Evolutionary conservation across 371 early-diverging fungal species (phyloP), one percentile per base, ranked within the genome.

Genomic region (Syncephalis fuscata): DNA sequence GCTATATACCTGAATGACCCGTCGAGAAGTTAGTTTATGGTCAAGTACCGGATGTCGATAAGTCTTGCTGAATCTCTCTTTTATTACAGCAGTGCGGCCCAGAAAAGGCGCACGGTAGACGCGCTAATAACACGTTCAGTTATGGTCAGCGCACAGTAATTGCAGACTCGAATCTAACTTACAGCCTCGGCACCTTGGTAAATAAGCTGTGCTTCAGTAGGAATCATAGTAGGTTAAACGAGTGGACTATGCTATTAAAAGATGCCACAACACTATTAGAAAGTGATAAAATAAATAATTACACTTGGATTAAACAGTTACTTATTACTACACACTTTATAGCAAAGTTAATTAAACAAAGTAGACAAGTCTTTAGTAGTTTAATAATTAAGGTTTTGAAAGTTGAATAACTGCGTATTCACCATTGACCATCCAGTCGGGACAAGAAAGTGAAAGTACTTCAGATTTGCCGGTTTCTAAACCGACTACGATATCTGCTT

Each of bases 1-100:
- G 17, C 21, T 3, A 37, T 39, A 27, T 40, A 32, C 78, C 64
- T 83, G 89, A 11, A 71, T 60, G 15, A 91, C 79, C 21, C 92
- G 73, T 40, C 76, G 59, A 2, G 70, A 52, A 0, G 89, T 91
- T 22, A 93, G 57, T 48, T 82, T 81, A 32, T 74, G 75, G 59
- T 93, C 95, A 32, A 94, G 77, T 25, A 74, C 73, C 2, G 92
- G 90, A 51, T 88, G 88, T n/a, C 97, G 74, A 58, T 92, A 93
- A 0, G 79, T 66, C 61, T 96, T 96, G 47, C 70, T 67, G 61
- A 93, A 93, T 24, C 97, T 72, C 59, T 93, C 78, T 54, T 89
- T 89, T 46, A 73, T 70, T 16, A 88, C 73, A 1, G 73, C 74
- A 15, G 53, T 48, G 10, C 58, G 54, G n/a, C 65, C 66, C 19